Conservation (phyloP, 306 rosid species). For the Pterocarpus macrocarpus region DNA sequence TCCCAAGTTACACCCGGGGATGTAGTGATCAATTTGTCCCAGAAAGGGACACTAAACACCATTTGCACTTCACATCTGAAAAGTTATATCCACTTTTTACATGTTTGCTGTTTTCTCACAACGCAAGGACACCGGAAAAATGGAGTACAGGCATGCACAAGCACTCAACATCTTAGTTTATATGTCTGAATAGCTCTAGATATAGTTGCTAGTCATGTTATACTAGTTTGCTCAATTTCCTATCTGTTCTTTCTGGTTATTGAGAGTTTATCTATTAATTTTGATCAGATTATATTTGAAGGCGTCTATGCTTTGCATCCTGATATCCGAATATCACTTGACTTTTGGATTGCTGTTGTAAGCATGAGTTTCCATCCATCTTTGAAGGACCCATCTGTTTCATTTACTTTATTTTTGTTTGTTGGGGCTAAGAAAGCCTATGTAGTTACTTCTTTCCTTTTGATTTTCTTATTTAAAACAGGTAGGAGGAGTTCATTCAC, state of each 20-base stretch:
- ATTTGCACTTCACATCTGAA: slow-evolving; percentile 24
- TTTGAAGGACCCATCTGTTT: slow-evolving; percentile 35
- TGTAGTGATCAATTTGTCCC: slow-evolving; percentile 26
- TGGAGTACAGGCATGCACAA: slow-evolving; percentile 27
- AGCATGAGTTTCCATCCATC: slow-evolving; percentile 54
- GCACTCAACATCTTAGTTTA: slow-evolving; percentile 14
- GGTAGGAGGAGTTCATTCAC: slow-evolving; percentile 99
- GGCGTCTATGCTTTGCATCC: slow-evolving; percentile 99
- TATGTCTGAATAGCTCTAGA: slow-evolving; percentile 41
- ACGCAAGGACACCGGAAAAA: slow-evolving; percentile 31
- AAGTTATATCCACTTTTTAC: slow-evolving; percentile 36
- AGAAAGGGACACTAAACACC: slow-evolving; percentile 19
- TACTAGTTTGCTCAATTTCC: slow-evolving; percentile 24
- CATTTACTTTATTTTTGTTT: slow-evolving; percentile 23
- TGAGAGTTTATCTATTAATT: slow-evolving; percentile 39
- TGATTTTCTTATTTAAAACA: slow-evolving; percentile 54
- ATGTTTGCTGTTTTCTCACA: slow-evolving; percentile 33
- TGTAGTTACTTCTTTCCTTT: slow-evolving; percentile 31
- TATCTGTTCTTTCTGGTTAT: slow-evolving; percentile 38
- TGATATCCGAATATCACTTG: slow-evolving; percentile 88
- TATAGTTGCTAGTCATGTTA: slow-evolving; percentile 35
- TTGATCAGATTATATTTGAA: slow-evolving; percentile 90
- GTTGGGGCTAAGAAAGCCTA: slow-evolving; percentile 35
- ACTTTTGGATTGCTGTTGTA: slow-evolving; percentile 97
- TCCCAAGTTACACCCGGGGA: not conserved